Percentiles rank a stretch among this genome's conserved stretches.
Conservation (phyloP, 2,329 filamentous ascomycete species). For the Epicoccum nigrum region DNA sequence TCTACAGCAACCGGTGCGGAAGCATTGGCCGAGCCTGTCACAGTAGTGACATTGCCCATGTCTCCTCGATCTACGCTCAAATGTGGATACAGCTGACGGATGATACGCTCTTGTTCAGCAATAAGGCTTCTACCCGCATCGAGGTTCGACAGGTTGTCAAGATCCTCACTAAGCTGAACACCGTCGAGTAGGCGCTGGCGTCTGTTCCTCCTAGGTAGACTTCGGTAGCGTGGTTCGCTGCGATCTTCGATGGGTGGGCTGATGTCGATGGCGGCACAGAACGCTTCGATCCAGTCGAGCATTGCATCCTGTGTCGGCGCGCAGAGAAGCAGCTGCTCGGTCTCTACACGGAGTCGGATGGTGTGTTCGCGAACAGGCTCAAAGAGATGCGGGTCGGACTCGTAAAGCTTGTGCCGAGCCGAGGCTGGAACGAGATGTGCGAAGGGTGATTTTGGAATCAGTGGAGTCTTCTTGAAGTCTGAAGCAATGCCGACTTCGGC, state of each 20-base stretch:
- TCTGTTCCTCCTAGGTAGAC: slow-evolving; percentile 52
- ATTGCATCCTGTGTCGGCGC: slow-evolving; percentile 69
- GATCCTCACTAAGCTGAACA: slow-evolving; percentile 35
- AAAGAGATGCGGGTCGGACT: slow-evolving; percentile 56
- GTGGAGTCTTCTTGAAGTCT: slow-evolving; percentile 67
- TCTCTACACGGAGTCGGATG: slow-evolving; percentile 73
- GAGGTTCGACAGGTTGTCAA: slow-evolving; percentile 39
- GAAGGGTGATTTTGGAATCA: slow-evolving; percentile 53
- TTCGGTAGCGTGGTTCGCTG: slow-evolving; percentile 53
- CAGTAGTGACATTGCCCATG: slow-evolving; percentile 16
- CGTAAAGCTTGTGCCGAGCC: slow-evolving; percentile 49
- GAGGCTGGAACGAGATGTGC: slow-evolving; percentile 53
- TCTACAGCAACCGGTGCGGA: slow-evolving; percentile 22
- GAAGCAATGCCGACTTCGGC: slow-evolving; percentile 76
- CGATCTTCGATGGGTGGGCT: slow-evolving; percentile 74
- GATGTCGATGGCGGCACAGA: slow-evolving; percentile 75
- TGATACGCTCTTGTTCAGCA: slow-evolving; percentile 56
- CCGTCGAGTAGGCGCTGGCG: slow-evolving; percentile 47
- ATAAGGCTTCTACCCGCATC: slow-evolving; percentile 49
- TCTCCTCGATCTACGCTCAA: slow-evolving; percentile 36
- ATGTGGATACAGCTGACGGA: slow-evolving; percentile 55
- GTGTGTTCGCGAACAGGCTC: slow-evolving; percentile 61
- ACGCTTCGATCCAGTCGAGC: slow-evolving; percentile 69
- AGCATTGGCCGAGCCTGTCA: slow-evolving; percentile 6
- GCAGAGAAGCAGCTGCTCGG: slow-evolving; percentile 74